A percentile compares a stretch with the other conserved stretches of the same genome.
Conservation (phyloP, 73 alveolate species). For the Durusdinium trenchii region DNA sequence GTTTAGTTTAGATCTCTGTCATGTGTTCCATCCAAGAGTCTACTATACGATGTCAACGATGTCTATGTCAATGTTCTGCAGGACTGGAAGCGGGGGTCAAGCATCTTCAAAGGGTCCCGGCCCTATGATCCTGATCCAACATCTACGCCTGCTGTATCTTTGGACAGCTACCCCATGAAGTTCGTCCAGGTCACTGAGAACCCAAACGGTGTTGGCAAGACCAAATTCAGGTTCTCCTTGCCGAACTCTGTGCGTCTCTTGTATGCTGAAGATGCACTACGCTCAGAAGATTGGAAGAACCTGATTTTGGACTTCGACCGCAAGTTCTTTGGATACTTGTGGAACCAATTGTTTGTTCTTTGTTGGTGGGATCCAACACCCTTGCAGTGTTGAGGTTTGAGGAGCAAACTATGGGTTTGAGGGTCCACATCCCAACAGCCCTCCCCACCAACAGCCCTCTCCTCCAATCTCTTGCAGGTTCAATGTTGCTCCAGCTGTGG, state of each 20-base stretch:
- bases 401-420: neutral
- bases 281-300: neutral
- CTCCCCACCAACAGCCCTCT: neutral
- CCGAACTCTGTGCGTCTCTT: slow-evolving; percentile 31
- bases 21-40: too few relatives aligned
- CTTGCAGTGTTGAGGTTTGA: neutral
- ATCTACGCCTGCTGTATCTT: neutral
- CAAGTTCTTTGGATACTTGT: neutral
- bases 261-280: neutral
- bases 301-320: neutral
- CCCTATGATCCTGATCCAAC: neutral
- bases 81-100: neutral
- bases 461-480: neutral
- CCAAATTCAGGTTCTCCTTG: neutral
- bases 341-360: neutral
- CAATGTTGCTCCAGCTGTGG: neutral
- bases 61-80: neutral
- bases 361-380: neutral
- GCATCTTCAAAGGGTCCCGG: neutral
- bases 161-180: slow-evolving; percentile 8
- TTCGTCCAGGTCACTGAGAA: neutral
- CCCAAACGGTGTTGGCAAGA: neutral
- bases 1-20: too few relatives aligned
- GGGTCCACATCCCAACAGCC: neutral
- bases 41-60: neutral